These are phyloP conservation scores for Phaeoacremonium minimum DNA, from an alignment of 2,329 filamentous ascomycete species.

Conservation along the genomic window DNA sequence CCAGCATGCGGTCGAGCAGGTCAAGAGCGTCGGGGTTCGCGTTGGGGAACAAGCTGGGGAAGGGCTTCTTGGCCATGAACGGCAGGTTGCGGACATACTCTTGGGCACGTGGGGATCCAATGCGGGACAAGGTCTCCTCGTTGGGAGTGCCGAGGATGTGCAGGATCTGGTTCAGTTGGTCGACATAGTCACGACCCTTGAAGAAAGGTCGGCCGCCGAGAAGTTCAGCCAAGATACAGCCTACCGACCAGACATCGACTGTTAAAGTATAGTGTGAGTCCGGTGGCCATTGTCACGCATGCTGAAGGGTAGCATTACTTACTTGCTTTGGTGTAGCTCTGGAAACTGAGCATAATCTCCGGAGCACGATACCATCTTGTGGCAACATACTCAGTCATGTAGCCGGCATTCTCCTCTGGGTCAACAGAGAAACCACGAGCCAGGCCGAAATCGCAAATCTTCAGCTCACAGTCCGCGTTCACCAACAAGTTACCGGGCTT, in stretches of 20 bases:
- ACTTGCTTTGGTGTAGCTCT: conserved; percentile 99
- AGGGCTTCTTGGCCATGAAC: conserved; percentile 89
- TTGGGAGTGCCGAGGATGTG: conserved; percentile 97
- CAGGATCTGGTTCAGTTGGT: conserved; percentile 98
- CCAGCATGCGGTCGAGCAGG: conserved; percentile 93
- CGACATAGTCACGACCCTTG: conserved; percentile 98
- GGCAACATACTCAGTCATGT: conserved; percentile 99
- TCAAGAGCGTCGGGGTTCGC: conserved; percentile 96
- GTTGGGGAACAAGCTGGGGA: conserved; percentile 83
- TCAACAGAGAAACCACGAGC: conserved; percentile 96
- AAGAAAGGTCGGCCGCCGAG: conserved; percentile 97
- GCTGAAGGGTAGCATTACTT: conserved; percentile 39
- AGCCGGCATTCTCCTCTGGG: conserved; percentile 95
- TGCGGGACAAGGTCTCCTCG: conserved; percentile 88
- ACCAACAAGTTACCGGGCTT: conserved; percentile 97
- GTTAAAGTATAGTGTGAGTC: no score
- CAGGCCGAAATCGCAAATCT: conserved; percentile 97
- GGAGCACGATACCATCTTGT: conserved; percentile 94
- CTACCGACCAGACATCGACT: conserved; percentile 99
- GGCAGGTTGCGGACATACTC: conserved; percentile 97
- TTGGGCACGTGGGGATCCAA: conserved; percentile 91
- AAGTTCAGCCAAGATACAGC: conserved; percentile 94
- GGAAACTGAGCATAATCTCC: conserved; percentile 99
- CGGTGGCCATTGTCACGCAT: no score
- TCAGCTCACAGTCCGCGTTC: conserved; percentile 98